phyloP scores from a whole-genome alignment of 805 yeast species.

The Zygotorulaspora danielsina region DNA sequence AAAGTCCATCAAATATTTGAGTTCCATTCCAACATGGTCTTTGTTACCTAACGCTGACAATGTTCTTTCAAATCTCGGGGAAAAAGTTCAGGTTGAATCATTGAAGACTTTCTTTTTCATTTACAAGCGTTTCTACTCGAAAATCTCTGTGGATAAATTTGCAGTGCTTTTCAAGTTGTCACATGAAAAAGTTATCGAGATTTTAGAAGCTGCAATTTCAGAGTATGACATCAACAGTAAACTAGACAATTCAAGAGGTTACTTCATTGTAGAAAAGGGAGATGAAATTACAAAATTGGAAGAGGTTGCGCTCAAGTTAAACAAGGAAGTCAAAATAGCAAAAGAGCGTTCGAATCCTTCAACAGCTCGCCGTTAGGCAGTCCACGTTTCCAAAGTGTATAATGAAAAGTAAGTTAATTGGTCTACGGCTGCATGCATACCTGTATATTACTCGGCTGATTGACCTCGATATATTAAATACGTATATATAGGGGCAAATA shows the following conservation, averaged over 20 bases:
- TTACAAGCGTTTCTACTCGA: conserved; percentile 70
- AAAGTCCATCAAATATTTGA: conserved; percentile 62
- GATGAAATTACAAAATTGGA: conserved; percentile 81
- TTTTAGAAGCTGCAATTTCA: conserved; percentile 71
- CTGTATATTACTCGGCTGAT: conserved; percentile 14
- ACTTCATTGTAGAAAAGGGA: conserved; percentile 66
- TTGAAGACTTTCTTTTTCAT: conserved; percentile 88
- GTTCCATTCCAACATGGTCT: conserved; percentile 67
- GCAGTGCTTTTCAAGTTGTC: conserved; percentile 62
- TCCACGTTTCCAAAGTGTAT: background rate
- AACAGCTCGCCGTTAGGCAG: conserved; percentile 23
- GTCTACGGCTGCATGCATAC: conserved; percentile 19
- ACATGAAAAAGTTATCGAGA: conserved; percentile 51
- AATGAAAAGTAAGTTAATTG: conserved; percentile 7
- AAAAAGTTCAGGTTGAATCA: conserved; percentile 83
- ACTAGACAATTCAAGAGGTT: conserved; percentile 60
- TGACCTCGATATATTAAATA: conserved; percentile 8
- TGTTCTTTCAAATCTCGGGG: conserved; percentile 65
- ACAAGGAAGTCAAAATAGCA: conserved; percentile 34
- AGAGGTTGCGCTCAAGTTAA: conserved; percentile 77
- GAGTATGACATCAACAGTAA: conserved; percentile 69
- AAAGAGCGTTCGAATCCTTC: conserved; percentile 33
- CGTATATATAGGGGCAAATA: conserved; percentile 4
- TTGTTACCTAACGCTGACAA: conserved; percentile 65
- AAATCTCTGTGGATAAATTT: conserved; percentile 64